Percentiles rank a stretch among this genome's conserved stretches.
phyloP scores from a whole-genome alignment of 495 filamentous ascomycete genomes.

The Astrothelium subdiscretum region DNA sequence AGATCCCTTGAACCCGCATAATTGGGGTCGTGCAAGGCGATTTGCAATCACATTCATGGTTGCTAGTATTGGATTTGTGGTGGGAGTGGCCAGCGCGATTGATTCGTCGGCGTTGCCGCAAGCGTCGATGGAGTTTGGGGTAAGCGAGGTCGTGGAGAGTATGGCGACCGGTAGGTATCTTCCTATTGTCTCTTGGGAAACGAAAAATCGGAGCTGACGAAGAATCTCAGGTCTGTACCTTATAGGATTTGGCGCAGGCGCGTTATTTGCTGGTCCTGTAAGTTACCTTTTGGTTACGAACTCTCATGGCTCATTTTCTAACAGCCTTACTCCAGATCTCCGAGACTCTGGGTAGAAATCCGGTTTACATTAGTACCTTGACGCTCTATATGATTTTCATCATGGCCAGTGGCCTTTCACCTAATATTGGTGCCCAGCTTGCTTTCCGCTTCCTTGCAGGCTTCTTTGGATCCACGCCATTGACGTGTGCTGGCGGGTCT shows the following conservation, averaged over 20 bases:
- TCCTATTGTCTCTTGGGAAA: not conserved
- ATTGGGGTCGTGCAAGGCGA: conserved; percentile 35
- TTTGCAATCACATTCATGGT: conserved; percentile 39
- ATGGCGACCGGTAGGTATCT: conserved; percentile 32
- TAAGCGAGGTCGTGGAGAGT: conserved; percentile 41
- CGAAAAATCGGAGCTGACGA: not conserved
- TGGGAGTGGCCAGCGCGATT: conserved; percentile 41
- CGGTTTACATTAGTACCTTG: conserved; percentile 44
- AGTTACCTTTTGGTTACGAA: not conserved
- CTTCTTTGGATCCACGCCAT: conserved; percentile 39
- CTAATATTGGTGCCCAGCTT: conserved; percentile 41
- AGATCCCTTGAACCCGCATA: conserved; percentile 45
- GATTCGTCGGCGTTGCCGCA: conserved; percentile 36
- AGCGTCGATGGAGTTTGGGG: conserved; percentile 36
- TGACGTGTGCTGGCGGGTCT: conserved; percentile 42
- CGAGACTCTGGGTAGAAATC: conserved; percentile 50
- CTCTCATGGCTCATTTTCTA: too few species aligned
- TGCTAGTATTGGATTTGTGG: conserved; percentile 39
- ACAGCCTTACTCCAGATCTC: conserved; percentile 19
- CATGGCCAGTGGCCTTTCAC: conserved; percentile 38
- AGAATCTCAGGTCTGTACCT: conserved; percentile 39
- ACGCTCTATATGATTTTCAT: conserved; percentile 42
- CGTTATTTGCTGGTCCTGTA: conserved; percentile 37
- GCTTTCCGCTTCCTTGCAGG: conserved; percentile 42
- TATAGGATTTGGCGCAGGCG: conserved; percentile 49